Conservation (phyloP, 352 stramenopile species). For the Globisporangium yorkense region DNA sequence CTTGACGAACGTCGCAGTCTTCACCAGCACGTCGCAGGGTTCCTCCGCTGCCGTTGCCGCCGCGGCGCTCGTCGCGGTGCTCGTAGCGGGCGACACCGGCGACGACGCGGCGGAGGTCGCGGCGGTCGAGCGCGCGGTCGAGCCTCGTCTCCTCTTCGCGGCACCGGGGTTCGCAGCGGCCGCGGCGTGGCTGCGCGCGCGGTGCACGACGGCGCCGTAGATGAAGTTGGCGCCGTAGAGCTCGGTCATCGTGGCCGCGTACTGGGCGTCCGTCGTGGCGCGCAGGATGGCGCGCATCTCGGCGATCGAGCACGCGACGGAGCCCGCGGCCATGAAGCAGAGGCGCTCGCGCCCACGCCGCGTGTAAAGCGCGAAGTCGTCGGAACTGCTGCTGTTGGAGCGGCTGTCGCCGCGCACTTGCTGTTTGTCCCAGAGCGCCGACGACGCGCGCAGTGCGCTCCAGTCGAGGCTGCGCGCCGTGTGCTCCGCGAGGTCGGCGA, state of each 20-base stretch:
- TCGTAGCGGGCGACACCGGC: neutral
- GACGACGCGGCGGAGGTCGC: neutral
- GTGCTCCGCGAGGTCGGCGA: slow-evolving; percentile 28
- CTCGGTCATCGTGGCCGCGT: slow-evolving; percentile 36
- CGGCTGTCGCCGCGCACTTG: neutral
- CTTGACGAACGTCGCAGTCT: slow-evolving; percentile 39
- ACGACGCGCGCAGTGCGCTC: slow-evolving; percentile 17
- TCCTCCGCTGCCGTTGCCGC: neutral
- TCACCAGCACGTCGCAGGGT: slow-evolving; percentile 16
- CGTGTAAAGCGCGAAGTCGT: slow-evolving; percentile 20
- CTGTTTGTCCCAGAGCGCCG: slow-evolving; percentile 19
- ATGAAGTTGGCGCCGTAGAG: slow-evolving; percentile 38
- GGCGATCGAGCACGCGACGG: slow-evolving; percentile 31
- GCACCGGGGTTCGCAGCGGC: slow-evolving; percentile 3
- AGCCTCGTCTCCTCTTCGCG: neutral
- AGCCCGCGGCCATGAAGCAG: slow-evolving; percentile 21
- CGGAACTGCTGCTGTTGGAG: neutral
- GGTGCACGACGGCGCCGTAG: slow-evolving; percentile 40
- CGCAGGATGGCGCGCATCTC: slow-evolving; percentile 33
- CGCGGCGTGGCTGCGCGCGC: slow-evolving; percentile 17
- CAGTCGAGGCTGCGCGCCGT: slow-evolving; percentile 23
- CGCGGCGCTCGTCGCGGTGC: neutral
- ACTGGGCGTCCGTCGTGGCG: slow-evolving; percentile 24
- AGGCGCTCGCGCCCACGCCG: slow-evolving; percentile 18
- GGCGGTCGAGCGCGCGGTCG: neutral